Base-by-base conservation (phyloP, 306 rosid genomes). In the Cucurbita argyrosperma region DNA sequence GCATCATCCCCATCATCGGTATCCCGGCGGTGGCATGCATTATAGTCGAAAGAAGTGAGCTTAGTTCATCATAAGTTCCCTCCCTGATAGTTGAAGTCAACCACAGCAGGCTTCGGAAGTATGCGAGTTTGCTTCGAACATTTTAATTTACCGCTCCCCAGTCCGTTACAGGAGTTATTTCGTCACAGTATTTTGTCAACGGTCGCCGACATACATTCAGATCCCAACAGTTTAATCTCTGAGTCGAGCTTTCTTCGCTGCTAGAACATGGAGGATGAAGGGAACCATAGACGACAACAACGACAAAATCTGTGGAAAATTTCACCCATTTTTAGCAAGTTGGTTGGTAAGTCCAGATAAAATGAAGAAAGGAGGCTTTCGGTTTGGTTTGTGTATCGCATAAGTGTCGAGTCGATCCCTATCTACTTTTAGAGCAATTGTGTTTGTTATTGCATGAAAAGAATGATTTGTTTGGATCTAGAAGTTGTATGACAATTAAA, bases 1-100 rank as follows among this genome's bases (percentile, higher is more conserved):
- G 35, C 90, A 92, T 30, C 84, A 90, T 81, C 88, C 90, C 42
- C 86, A 88, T 82, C 91, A 90, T 83, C 78, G 88, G 77, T 85
- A 87, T 79, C 40, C 87, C 4, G 88, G 97, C 4, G 80, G 89
- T 42, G 96, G 95, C 59, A 26, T 77, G 47, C 87, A 85, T 76
- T 91, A 87, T 76, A 70, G 92, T 86, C 83, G 96, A 76, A 91
- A 86, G 77, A 89, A 49, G 50, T 74, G 69, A 74, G 46, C 46
- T 23, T 21, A 19, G 10, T 67, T 18, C 72, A n/a, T 39, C 50
- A 7, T 39, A 7, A 23, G 21, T 37, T 14, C 15, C 37, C 35
- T 21, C 64, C 26, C 6, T 39, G 49, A 62, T 62, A 39, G 12
- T 15, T 62, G 45, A 38, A 63, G 70, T 63, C 70, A 16, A 63